Evolutionary conservation across 202 grass and related monocot genomes (phyloP), one percentile per base, ranked within the genome.

Genomic region (Brachypodium distachyon): DNA sequence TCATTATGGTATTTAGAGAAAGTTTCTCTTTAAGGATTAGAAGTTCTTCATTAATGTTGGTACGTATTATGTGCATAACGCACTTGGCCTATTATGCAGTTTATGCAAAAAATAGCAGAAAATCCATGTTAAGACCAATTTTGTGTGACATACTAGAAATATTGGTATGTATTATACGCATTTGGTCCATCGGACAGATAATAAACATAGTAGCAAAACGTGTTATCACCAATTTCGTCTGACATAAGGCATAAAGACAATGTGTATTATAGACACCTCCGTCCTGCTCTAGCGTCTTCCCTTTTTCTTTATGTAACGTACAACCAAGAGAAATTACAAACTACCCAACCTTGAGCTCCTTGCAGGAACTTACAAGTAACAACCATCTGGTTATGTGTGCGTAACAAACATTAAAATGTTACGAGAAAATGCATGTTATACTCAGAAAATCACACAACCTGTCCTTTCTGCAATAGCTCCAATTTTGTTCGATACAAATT

Each of bases 401-500:
- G 66, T 67, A 33, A 14, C 41, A 62, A 87, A 61, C 65, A 78
- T 65, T 42, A 73, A 51, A 72, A 79, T 64, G 1, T 65, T 68
- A 75, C 22, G 5, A 81, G 48, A 36, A 77, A 84, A 79, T 39
- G 31, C 34, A 61, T 53, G 40, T 16, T 63, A 34, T 61, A 18
- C 38, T 33, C 3, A 79, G 67, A 63, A 56, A 59, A 53, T 32
- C n/a, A 59, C n/a, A 81, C 26, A 54, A 91, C 95, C 91, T 92
- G 95, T 48, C 88, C 91, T 87, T 94, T 86, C 69, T 98, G 95
- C 59, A 98, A 76, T 38, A 94, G 58, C 67, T 98, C 89, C 79
- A 98, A 77, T 80, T 98, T 98, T 72, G 50, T 92, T 80, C 74
- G 89, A 61, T 98, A 98, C 61, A 92, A 87, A 77, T 86, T 86